Percentiles rank a stretch among this genome's conserved stretches.
Evolutionary conservation across 495 filamentous ascomycete species (phyloP).

Genomic region (Amniculicola lignicola): DNA sequence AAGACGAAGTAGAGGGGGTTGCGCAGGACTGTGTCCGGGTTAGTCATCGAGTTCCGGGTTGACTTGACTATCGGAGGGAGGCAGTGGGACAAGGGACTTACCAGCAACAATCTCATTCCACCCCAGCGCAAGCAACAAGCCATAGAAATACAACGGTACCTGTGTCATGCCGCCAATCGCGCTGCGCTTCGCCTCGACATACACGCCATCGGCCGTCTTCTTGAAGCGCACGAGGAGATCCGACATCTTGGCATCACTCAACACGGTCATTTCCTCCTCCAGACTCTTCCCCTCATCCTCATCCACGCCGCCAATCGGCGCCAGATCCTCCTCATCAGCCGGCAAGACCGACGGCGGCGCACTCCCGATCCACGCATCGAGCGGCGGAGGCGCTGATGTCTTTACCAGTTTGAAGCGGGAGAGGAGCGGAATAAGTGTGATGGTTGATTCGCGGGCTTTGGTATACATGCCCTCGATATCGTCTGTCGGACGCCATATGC

Average conservation of each 20-base stretch:
- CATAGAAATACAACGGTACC: constrained; percentile 93
- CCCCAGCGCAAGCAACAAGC: constrained; percentile 77
- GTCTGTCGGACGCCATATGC: constrained; percentile 95
- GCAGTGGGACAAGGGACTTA: constrained; percentile 47
- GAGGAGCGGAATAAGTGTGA: constrained; percentile 83
- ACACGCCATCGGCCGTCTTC: constrained; percentile 95
- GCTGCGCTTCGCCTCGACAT: constrained; percentile 93
- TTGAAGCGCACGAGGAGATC: constrained; percentile 94
- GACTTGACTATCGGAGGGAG: background rate
- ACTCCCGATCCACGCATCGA: constrained; percentile 76
- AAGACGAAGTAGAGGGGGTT: constrained; percentile 92
- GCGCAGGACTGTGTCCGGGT: constrained; percentile 67
- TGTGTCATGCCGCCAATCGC: constrained; percentile 94
- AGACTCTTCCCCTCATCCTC: constrained; percentile 90
- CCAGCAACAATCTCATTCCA: constrained; percentile 96
- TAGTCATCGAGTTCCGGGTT: constrained; percentile 36
- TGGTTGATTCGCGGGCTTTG: constrained; percentile 81
- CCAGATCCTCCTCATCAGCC: constrained; percentile 84
- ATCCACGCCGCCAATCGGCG: constrained; percentile 83
- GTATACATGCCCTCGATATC: constrained; percentile 97
- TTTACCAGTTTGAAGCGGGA: constrained; percentile 73
- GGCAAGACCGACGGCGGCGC: constrained; percentile 71
- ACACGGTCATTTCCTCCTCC: constrained; percentile 92
- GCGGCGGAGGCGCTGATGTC: constrained; percentile 70
- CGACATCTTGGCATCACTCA: constrained; percentile 80